phyloP scores from a whole-genome alignment of 2,329 filamentous ascomycete species.

The Colletotrichum lentis region DNA sequence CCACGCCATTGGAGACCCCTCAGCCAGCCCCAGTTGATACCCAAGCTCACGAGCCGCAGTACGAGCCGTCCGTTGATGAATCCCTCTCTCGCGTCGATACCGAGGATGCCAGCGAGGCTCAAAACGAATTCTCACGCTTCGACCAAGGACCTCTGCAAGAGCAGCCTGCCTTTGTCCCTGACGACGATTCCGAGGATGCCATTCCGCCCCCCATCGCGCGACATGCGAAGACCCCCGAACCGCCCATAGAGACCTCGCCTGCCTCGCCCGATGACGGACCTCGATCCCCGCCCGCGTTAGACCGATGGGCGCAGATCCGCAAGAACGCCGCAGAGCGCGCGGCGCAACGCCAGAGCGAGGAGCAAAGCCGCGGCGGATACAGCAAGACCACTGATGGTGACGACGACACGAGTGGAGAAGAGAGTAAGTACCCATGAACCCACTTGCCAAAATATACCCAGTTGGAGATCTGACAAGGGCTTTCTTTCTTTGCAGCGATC shows the following conservation, averaged over 20 bases:
- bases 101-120: conserved; percentile 65
- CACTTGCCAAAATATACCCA: neutral
- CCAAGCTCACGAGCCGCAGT: conserved; percentile 47
- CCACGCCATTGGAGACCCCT: conserved; percentile 35
- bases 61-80: conserved; percentile 57
- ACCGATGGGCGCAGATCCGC: conserved; percentile 95
- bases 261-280: conserved; percentile 43
- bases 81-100: conserved; percentile 68
- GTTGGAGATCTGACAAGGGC: conserved; percentile 41
- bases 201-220: conserved; percentile 62
- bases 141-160: conserved; percentile 89
- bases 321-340: conserved; percentile 91
- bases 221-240: conserved; percentile 45
- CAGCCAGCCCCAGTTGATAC: conserved; percentile 35
- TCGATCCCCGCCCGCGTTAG: conserved; percentile 59
- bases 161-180: conserved; percentile 82
- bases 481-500: conserved; percentile 69
- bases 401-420: conserved; percentile 93
- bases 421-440: conserved; percentile 71
- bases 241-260: conserved; percentile 41
- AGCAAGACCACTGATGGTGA: conserved; percentile 70
- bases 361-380: conserved; percentile 66
- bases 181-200: conserved; percentile 60
- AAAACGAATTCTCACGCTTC: conserved; percentile 72
- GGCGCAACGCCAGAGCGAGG: conserved; percentile 70